Base-by-base conservation (phyloP, 1,284 basidiomycete species). In the Fomes fomentarius region DNA sequence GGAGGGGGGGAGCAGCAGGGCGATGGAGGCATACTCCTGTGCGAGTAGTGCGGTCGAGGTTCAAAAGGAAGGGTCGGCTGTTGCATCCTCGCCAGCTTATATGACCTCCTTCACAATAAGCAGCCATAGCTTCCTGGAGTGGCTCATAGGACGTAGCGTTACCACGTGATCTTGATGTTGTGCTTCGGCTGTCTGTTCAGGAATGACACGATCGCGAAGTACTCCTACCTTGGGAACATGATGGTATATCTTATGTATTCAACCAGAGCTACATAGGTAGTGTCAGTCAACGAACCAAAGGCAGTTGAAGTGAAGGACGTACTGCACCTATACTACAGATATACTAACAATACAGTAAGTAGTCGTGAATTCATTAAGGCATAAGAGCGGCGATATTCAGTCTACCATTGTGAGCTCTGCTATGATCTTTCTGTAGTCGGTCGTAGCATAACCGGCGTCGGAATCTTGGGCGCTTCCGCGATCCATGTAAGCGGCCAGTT, bases 371-470 rank as follows among this genome's bases (percentile, higher is more conserved):
- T 12, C 44, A 24, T 14, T n/a, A n/a, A n/a, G n/a, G n/a, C n/a
- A n/a, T n/a, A n/a, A n/a, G n/a, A n/a, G n/a, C n/a, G n/a, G n/a
- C 17, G 14, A 37, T 24, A 3, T 2, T 59, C 39, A 65, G 43
- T 62, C 56, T 48, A 57, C 56, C 51, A 52, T 54, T 9, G 59
- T 61, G 19, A 60, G 46, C 39, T 49, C 63, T 47, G 50, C 54
- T 25, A 70, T 59, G 64, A 69, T 71, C 53, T 70, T 69, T 62
- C 75, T 74, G 57, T 77, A 77, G 52, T 73, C 71, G 10, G 70
- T 69, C 12, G 74, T 67, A 4, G 74, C 71, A 41, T 63, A 51
- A 17, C 58, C 60, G 2, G 68, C 49, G 66, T 74, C 64, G 63
- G 72, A 28, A 61, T 63, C 35, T 49, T 71, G 66, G 11, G 71